Base-by-base conservation (phyloP, 495 filamentous ascomycete species). In the Polyplosphaeria fusca region DNA sequence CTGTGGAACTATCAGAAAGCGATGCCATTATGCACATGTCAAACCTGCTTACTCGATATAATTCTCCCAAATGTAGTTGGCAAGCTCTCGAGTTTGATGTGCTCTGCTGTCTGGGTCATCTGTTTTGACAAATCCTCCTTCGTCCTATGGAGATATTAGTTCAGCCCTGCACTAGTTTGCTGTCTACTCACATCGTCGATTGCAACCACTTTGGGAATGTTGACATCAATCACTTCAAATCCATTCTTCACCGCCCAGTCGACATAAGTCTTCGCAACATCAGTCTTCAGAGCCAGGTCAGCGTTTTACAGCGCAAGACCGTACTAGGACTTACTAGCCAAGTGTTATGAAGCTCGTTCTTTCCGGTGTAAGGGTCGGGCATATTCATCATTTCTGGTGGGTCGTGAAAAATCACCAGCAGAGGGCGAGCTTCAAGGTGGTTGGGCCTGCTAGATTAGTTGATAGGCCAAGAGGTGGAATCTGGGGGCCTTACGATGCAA, bases 51-150 rank as follows among this genome's bases (percentile, higher is more conserved):
- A 84, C 78, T 95, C 88, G 28, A 98, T 86, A 62, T 95, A 96
- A 65, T 98, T 98, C 61, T 97, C 92, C 94, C 94, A 98, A 27
- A 98, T 69, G 64, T 95, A 97, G 49, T 80, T 82, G 16, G 89
- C 85, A 5, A 97, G 71, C 58, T 93, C 87, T 50, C 86, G 80
- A 0, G 85, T 85, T 38, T 84, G 80, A 7, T 2, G 35, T 2
- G 40, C 57, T 20, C 62, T 45, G 12, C 22, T 22, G 1, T 60
- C 61, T 16, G 27, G 1, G 27, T 46, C 30, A 42, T 64, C 61
- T 14, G 28, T 59, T 12, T 61, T 62, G 1, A 55, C 46, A 30
- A 60, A 68, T 25, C 27, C 26, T 18, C 28, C 50, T 2, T 67
- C 59, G 24, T 70, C 63, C 67, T 67, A 38, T 5, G 35, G 7